Base-by-base conservation (phyloP, 768 basidiomycete genomes). In the Mycena floridula region DNA sequence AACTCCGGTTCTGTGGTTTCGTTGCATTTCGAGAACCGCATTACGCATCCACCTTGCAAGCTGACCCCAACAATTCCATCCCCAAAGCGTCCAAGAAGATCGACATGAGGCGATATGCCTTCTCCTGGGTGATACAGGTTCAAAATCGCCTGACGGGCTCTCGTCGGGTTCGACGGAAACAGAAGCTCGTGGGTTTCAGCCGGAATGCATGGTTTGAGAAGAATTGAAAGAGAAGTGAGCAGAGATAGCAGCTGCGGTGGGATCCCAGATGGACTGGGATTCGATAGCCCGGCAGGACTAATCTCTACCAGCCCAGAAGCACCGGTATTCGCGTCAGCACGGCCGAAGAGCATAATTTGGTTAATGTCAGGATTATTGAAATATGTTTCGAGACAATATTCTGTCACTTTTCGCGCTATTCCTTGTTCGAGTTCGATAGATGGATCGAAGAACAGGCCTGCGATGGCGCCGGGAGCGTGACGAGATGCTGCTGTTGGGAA, bases 31-130 rank as follows among this genome's bases (percentile, higher is more conserved):
- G 72, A 66, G 53, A 94, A 91, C 21, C 72, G 72, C 90, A 95
- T 94, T 12, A 79, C 84, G 40, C 82, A 88, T 11, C 85, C 82
- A 22, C 84, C 82, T 9, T 80, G 76, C 22, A 98, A 68, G 52
- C 88, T 93, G 42, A 95, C 77, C 7, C 90, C 90, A 20, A 97
- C 69, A 42, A 98, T 94, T 1, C 89, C 92, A 57, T 95, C 89
- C 6, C 78, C 90, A 56, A 86, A 98, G 12, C 94, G 79, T 22
- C 72, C 66, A 3, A 89, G 74, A 20, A 98, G 70, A 57, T 98
- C 94, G 35, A 98, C 76, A 53, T 97, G 94, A 0, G 89, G 76
- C 0, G 81, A 69, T 51, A 98, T 97, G 9, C 94, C 94, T 59
- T 92, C 81, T 6, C 94, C 94, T 0, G 92, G 89, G 18, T 67